Evolutionary conservation across 1,284 basidiomycete species (phyloP).

Genomic region (Boletus mariae): DNA sequence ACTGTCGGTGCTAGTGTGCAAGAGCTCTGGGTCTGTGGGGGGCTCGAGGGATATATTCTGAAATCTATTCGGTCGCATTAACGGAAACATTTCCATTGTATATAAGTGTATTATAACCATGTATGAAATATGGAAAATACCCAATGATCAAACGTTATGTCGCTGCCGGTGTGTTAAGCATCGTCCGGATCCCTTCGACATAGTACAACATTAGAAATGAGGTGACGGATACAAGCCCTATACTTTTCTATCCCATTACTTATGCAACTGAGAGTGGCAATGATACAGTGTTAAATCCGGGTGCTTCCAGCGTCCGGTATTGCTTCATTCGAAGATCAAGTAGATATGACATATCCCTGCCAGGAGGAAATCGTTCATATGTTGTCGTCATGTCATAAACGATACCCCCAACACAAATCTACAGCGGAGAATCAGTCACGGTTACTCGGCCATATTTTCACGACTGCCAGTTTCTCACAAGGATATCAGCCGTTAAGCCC

Average conservation of each 20-base stretch:
- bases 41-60: conserved; percentile 75
- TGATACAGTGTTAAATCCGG: not conserved
- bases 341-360: conserved; percentile 14
- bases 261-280: not conserved
- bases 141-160: not conserved
- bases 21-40: conserved; percentile 84
- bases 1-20: conserved; percentile 89
- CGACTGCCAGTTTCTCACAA: conserved; percentile 43
- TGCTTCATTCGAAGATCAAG: conserved; percentile 27
- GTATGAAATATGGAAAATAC: not conserved
- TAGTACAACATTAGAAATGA: too few relatives aligned
- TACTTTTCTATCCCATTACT: not conserved
- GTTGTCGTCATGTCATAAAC: conserved; percentile 47
- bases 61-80: conserved; percentile 55
- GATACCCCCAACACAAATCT: conserved; percentile 60
- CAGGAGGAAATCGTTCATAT: conserved; percentile 50
- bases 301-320: conserved; percentile 15
- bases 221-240: not conserved
- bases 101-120: not conserved
- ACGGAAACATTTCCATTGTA: conserved; percentile 1
- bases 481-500: conserved; percentile 78
- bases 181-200: not conserved
- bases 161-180: not conserved
- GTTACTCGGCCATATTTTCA: too few relatives aligned
- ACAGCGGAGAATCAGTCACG: not conserved